These are phyloP conservation scores for Fusarium equiseti DNA, from an alignment of 2,329 filamentous ascomycete species.

Conservation along the genomic window DNA sequence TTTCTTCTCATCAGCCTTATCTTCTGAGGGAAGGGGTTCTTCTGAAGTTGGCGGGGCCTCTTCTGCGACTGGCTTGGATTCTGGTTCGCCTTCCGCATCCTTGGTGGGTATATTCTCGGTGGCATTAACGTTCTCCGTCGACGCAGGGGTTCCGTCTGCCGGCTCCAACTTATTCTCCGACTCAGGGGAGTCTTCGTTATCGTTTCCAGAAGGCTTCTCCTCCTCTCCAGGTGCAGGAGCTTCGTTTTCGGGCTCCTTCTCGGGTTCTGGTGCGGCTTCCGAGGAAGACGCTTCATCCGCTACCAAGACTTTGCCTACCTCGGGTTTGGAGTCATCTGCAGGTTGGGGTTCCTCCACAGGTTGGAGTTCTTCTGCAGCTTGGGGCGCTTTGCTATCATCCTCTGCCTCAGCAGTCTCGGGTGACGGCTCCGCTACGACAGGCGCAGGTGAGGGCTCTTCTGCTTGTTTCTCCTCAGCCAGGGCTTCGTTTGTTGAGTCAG, in stretches of 20 bases:
- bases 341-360: not conserved
- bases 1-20: not conserved
- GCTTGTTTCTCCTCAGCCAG: not conserved
- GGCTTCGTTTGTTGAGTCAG: not conserved
- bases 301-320: constrained; percentile 2
- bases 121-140: not conserved
- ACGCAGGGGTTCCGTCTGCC: not conserved
- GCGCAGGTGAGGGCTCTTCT: not conserved
- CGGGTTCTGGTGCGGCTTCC: constrained; percentile 3
- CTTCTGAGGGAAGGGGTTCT: not conserved
- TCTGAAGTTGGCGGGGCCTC: not conserved
- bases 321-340: constrained; percentile 4
- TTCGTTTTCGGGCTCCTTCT: constrained; percentile 3
- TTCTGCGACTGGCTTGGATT: not conserved
- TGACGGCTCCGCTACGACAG: not conserved
- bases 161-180: constrained; percentile 2
- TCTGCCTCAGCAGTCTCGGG: constrained; percentile 5
- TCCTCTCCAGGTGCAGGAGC: not conserved
- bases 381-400: constrained; percentile 9
- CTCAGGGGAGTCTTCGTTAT: not conserved
- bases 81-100: not conserved
- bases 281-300: not conserved
- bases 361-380: constrained; percentile 4
- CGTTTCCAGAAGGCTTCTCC: not conserved
- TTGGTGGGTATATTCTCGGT: not conserved